phyloP scores from a whole-genome alignment of 768 basidiomycete genomes.

The Thelephora aurantiotincta region DNA sequence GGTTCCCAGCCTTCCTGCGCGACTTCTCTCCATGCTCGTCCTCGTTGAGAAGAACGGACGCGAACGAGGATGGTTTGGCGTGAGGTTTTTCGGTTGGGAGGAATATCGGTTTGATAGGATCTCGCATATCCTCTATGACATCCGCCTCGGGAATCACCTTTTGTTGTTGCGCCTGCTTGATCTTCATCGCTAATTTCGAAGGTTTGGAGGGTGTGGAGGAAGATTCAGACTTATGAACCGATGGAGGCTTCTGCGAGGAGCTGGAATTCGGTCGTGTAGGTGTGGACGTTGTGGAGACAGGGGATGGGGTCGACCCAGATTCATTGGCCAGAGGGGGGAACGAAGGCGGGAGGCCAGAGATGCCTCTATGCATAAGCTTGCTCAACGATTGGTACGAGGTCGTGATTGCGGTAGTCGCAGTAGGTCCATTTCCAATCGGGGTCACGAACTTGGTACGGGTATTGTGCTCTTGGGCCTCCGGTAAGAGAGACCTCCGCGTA shows the following conservation, averaged over 20 bases:
- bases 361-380: slow-evolving; percentile 28
- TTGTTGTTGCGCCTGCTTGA: slow-evolving; percentile 40
- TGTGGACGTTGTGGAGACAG: not conserved
- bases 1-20: slow-evolving; percentile 14
- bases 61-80: slow-evolving; percentile 52
- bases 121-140: slow-evolving; percentile 12
- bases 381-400: slow-evolving; percentile 65
- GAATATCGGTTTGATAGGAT: slow-evolving; percentile 39
- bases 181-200: slow-evolving; percentile 70
- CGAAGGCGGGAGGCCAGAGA: slow-evolving; percentile 12
- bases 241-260: not conserved
- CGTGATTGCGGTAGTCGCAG: slow-evolving; percentile 77
- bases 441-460: slow-evolving; percentile 56
- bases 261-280: not conserved
- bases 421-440: slow-evolving; percentile 69
- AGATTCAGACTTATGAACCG: slow-evolving; percentile 1
- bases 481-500: slow-evolving; percentile 8
- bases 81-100: slow-evolving; percentile 36
- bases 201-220: slow-evolving; percentile 23
- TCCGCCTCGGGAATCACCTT: slow-evolving; percentile 26
- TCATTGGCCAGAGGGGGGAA: slow-evolving; percentile 6
- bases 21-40: slow-evolving; percentile 22
- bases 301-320: slow-evolving; percentile 1
- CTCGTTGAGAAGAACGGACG: slow-evolving; percentile 46
- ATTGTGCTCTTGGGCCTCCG: slow-evolving; percentile 22